Base-by-base conservation (phyloP, 352 stramenopile genomes). In the Phytophthora ohioensis region DNA sequence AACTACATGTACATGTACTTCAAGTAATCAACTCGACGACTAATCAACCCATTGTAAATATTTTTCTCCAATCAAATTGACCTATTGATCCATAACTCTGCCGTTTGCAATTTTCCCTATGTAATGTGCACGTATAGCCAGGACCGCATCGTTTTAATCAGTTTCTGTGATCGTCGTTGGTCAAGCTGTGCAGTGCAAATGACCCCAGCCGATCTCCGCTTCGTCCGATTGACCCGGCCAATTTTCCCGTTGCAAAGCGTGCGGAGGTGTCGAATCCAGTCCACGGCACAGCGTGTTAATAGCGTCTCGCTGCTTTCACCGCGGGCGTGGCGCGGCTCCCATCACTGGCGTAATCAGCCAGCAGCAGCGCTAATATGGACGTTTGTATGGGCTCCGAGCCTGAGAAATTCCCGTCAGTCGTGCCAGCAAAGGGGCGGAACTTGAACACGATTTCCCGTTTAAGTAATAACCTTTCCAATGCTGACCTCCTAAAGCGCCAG, bases 321-420 rank as follows among this genome's bases (percentile, higher is more conserved):
- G 39, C 15, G 39, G 10, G 8, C 13, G 5, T 46, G n/a, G 13
- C 41, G 9, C 39, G 17, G 42, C 7, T 31, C 13, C 42, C 27
- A 9, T 38, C 38, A 30, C 59, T 67, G 59, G 48, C 60, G 60
- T 67, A 67, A 67, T 67, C 60, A 67, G 46, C 46, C 45, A 39
- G n/a, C 7, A 30, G 2, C 51, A 15, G 8, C 41, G 6, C n/a
- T 57, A 12, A 41, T 57, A 31, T 64, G 2, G 8, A 4, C 5
- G 2, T 67, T 67, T 67, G 48, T 67, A 66, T 57, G 27, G 15
- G 3, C 41, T 27, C 41, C 4, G 1, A 5, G 41, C 13, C 41
- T 46, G 41, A 46, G 41, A 46, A 46, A 46, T 27, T 35, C 38
- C 38, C 48, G 31, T 39, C 47, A 53, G 52, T 67, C 46, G 57